Evolutionary conservation across 73 alveolate species (phyloP), one percentile per base, ranked within the genome.

Genomic region (Blepharisma japonicum): DNA sequence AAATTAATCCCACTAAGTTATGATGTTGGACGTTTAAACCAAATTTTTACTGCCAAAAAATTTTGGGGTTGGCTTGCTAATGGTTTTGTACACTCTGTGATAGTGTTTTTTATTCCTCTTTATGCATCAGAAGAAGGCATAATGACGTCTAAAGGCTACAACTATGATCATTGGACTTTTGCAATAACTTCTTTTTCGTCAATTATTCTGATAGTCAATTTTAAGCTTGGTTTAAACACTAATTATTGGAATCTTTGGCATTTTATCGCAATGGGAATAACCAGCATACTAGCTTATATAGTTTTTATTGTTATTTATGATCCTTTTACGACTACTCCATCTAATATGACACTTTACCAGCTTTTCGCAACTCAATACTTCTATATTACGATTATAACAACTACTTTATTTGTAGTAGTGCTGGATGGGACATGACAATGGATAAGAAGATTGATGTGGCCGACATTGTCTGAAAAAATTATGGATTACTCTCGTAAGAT

Each of bases 161-260:
- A 39, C 56, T 27, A 20, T 45, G 89, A 74, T 11, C 18, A 55
- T 6, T 82, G 89, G 86, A 50, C 55, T 27, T 77, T 78, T 79
- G 50, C 86, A 42, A 82, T 82, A 47, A 51, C 89, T 0, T 68
- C 78, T 61, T 82, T 51, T 45, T 54, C 89, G 55, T 79, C 81
- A 6, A 78, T 82, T 11, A 78, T 82, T 38, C 49, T 72, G 70
- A 71, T 78, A 27, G 89, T 82, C 45, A 82, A 77, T 80, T 39
- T 74, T 14, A 77, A 55, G 50, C 8, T 82, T 32, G 89, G 87
- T 0, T 20, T 82, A 7, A 55, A 82, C 55, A 82, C 87, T 7
- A 54, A 66, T 25, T 56, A 77, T 18, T 82, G 89, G 86, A 82
- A 71, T 11, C 27, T 7, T 14, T n/a, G 11, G 20, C 80, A 70